These are phyloP conservation scores for Marasmius tenuissimus DNA, from an alignment of 1,284 basidiomycete species.

Conservation along the genomic window DNA sequence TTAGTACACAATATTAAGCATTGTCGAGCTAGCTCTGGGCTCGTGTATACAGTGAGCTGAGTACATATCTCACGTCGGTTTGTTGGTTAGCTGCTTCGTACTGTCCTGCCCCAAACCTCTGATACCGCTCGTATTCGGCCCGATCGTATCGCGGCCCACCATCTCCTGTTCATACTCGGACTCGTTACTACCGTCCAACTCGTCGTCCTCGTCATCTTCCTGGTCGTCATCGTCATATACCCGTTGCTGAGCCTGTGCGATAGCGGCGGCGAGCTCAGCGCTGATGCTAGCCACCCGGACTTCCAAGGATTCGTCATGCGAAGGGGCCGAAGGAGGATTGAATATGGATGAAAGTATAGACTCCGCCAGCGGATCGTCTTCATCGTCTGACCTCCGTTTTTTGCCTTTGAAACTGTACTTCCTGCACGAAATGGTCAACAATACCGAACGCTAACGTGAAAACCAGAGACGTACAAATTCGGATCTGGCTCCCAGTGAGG, in stretches of 20 bases:
- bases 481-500: slow-evolving; percentile 80
- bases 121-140: slow-evolving; percentile 61
- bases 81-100: too few species aligned
- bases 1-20: too few species aligned
- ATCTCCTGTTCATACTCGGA: slow-evolving; percentile 50
- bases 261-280: slow-evolving; percentile 71
- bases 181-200: slow-evolving; percentile 28
- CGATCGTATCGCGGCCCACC: slow-evolving; percentile 43
- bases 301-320: slow-evolving; percentile 49
- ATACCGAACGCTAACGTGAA: background rate
- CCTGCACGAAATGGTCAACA: slow-evolving; percentile 35
- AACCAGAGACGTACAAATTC: slow-evolving; percentile 56
- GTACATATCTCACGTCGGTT: too few species aligned
- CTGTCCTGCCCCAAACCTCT: slow-evolving; percentile 31
- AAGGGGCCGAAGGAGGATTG: slow-evolving; percentile 22
- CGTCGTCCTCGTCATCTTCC: slow-evolving; percentile 46
- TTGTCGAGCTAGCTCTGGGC: too few species aligned
- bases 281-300: slow-evolving; percentile 67
- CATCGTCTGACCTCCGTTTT: slow-evolving; percentile 51
- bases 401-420: slow-evolving; percentile 77
- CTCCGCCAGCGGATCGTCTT: slow-evolving; percentile 56
- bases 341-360: slow-evolving; percentile 57
- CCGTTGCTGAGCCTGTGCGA: slow-evolving; percentile 61
- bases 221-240: slow-evolving; percentile 55
- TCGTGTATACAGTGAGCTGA: too few species aligned